phyloP scores from a whole-genome alignment of 495 filamentous ascomycete genomes.

The Aspergillus sclerotioniger region DNA sequence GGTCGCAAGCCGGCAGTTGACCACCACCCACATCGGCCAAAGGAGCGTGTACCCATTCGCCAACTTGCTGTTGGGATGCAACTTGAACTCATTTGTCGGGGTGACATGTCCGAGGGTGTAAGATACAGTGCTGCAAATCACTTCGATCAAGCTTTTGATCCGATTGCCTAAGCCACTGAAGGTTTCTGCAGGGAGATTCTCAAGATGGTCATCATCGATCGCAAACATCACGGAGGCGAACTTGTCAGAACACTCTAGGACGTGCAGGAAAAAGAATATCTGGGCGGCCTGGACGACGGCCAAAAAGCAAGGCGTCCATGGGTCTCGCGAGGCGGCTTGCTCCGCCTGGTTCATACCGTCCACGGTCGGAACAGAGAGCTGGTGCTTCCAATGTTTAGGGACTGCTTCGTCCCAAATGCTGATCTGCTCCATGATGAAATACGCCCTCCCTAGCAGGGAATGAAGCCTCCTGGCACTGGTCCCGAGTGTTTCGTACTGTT shows the following conservation, averaged over 20 bases:
- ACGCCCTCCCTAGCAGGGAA: background rate
- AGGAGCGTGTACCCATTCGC: background rate
- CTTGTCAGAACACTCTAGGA: background rate
- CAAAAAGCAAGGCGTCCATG: constrained; percentile 1
- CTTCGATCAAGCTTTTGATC: background rate
- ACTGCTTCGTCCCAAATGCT: constrained; percentile 5
- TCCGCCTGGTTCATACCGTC: background rate
- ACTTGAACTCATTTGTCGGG: background rate
- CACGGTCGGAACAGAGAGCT: background rate
- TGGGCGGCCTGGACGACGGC: background rate
- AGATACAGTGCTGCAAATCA: background rate
- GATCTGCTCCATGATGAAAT: background rate
- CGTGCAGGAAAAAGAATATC: background rate
- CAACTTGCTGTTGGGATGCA: background rate
- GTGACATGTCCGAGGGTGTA: background rate
- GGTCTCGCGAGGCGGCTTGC: background rate
- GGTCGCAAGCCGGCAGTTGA: background rate
- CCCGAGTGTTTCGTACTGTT: background rate
- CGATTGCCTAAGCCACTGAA: background rate
- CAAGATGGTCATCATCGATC: background rate
- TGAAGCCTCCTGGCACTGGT: background rate
- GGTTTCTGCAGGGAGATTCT: background rate
- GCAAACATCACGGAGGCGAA: background rate
- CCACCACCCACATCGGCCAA: constrained; percentile 5
- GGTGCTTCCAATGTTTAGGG: background rate